Conservation (phyloP, 1,284 basidiomycete genomes). For the Thecaphora frezii region DNA sequence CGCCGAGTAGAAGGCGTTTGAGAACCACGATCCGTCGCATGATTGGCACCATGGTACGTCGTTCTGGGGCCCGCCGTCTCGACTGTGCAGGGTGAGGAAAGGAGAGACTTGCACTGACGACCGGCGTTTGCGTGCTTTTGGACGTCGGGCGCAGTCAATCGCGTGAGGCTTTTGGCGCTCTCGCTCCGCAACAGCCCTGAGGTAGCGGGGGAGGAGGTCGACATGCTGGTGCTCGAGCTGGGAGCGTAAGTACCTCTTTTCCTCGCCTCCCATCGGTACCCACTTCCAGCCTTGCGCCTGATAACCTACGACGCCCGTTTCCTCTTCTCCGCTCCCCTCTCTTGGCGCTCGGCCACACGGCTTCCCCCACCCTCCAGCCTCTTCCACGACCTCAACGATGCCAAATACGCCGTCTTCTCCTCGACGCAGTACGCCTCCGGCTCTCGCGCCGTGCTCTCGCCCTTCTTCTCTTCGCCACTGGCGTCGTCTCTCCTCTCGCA, state of each 20-base stretch:
- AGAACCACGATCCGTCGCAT: slow-evolving; percentile 81
- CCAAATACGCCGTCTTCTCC: slow-evolving; percentile 74
- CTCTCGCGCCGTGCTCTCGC: slow-evolving; percentile 6
- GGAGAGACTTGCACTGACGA: too few relatives aligned
- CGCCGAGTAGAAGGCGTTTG: slow-evolving; percentile 65
- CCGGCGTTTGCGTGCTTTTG: too few relatives aligned
- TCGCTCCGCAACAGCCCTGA: slow-evolving; percentile 66
- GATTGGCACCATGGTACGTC: slow-evolving; percentile 70
- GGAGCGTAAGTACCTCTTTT: slow-evolving; percentile 59
- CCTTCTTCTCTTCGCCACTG: slow-evolving; percentile 11
- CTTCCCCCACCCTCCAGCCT: slow-evolving; percentile 65
- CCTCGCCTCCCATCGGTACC: neutral
- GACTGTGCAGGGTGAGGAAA: neutral
- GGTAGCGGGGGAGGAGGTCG: slow-evolving; percentile 51
- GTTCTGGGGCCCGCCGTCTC: neutral
- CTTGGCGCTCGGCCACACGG: too few relatives aligned
- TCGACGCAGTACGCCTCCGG: neutral
- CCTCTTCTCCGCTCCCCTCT: neutral
- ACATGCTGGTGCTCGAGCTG: slow-evolving; percentile 76
- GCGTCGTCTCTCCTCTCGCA: neutral
- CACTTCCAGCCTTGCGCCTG: neutral
- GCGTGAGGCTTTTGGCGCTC: slow-evolving; percentile 76
- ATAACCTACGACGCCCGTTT: neutral
- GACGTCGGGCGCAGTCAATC: slow-evolving; percentile 64
- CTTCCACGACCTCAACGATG: slow-evolving; percentile 84